Conservation (phyloP, 768 basidiomycete species). For the Cubamyces sp. region DNA sequence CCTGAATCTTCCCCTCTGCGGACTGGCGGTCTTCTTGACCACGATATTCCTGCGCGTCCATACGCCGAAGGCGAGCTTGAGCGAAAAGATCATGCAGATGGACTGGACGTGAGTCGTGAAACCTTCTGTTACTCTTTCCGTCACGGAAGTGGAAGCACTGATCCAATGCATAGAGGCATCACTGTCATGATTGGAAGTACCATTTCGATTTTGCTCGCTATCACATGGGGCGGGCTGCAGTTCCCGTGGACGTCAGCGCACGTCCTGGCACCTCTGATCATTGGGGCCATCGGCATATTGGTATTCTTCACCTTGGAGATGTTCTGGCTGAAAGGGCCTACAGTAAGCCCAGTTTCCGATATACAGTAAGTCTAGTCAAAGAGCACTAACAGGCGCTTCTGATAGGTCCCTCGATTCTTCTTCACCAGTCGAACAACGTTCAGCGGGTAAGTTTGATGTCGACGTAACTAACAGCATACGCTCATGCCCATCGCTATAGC, state of each 20-base stretch:
- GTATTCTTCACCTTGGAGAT: slow-evolving; percentile 9
- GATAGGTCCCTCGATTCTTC: slow-evolving; percentile 9
- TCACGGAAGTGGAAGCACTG: not conserved
- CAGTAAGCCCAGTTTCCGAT: not conserved
- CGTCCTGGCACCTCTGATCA: slow-evolving; percentile 44
- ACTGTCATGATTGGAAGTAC: slow-evolving; percentile 37
- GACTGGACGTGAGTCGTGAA: slow-evolving; percentile 40
- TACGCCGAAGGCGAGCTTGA: slow-evolving; percentile 32
- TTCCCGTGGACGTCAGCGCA: slow-evolving; percentile 43
- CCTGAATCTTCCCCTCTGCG: slow-evolving; percentile 18
- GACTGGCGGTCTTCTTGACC: not conserved
- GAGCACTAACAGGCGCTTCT: too few relatives aligned
- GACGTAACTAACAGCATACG: not conserved
- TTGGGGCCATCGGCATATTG: not conserved
- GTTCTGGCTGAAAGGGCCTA: slow-evolving; percentile 5
- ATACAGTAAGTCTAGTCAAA: too few relatives aligned
- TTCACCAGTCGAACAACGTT: slow-evolving; percentile 15
- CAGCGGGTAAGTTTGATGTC: slow-evolving; percentile 2
- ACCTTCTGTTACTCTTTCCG: not conserved
- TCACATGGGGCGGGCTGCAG: slow-evolving; percentile 46
- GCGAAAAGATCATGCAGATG: slow-evolving; percentile 36
- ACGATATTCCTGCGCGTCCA: slow-evolving; percentile 15
- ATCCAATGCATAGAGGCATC: slow-evolving; percentile 36
- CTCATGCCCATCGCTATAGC: slow-evolving; percentile 14
- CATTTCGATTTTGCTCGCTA: slow-evolving; percentile 38